Conservation (phyloP, 192 early-diverging fungal species). For the Lunasporangiospora selenospora region DNA sequence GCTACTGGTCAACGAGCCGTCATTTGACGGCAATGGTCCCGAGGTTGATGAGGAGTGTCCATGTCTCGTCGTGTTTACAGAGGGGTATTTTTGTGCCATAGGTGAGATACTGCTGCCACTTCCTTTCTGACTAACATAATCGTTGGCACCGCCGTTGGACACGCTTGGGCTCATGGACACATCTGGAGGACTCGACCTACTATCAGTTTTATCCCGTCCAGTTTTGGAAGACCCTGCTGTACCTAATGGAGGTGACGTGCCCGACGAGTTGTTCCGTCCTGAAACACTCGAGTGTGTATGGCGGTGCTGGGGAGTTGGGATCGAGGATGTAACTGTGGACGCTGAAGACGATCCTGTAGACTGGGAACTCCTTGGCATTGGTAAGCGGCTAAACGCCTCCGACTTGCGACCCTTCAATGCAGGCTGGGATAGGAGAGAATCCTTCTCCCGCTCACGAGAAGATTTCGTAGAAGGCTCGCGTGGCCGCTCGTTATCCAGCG, state of each 20-base stretch:
- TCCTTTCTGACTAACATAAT: conserved; percentile 27
- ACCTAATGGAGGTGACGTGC: conserved; percentile 15
- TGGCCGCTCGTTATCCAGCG: too few relatives aligned
- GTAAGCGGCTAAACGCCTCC: conserved; percentile 1
- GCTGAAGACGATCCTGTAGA: background rate
- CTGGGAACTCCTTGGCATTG: conserved; percentile 1
- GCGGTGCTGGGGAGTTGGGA: conserved; percentile 15
- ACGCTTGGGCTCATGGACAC: conserved; percentile 8
- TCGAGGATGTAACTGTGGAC: background rate
- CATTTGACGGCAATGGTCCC: background rate
- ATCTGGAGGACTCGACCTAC: conserved; percentile 13
- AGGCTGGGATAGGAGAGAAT: conserved; percentile 11
- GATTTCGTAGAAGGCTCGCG: too few relatives aligned
- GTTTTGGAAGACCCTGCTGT: too few relatives aligned
- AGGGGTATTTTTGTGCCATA: conserved; percentile 3
- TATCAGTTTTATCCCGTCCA: conserved; percentile 9
- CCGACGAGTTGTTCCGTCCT: conserved; percentile 8
- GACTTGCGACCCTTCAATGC: background rate
- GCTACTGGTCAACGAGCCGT: conserved; percentile 1
- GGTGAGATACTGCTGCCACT: conserved; percentile 1
- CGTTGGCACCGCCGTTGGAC: background rate
- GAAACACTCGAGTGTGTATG: conserved; percentile 8
- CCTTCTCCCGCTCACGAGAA: too few relatives aligned
- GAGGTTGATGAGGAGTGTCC: conserved; percentile 3
- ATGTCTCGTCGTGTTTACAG: conserved; percentile 34